phyloP scores from a whole-genome alignment of 371 early-diverging fungal species.

The Mortierella sp. region DNA sequence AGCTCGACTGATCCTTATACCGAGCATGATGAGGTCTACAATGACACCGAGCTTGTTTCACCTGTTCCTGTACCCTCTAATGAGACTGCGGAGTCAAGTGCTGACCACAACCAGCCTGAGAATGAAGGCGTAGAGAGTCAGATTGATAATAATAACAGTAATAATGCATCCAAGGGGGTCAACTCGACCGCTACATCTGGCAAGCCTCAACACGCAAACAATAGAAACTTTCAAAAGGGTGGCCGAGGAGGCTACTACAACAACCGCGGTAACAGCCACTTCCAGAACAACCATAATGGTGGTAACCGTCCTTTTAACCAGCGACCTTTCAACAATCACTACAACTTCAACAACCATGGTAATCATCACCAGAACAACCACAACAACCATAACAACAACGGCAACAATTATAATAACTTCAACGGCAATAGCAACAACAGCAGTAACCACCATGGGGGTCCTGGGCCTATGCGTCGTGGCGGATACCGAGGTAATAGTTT shows the following conservation, averaged over 20 bases:
- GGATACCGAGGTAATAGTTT: slow-evolving; percentile 50
- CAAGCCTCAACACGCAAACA: slow-evolving; percentile 13
- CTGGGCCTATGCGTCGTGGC: slow-evolving; percentile 50
- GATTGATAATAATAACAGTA: background rate
- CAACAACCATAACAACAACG: slow-evolving; percentile 10
- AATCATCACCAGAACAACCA: slow-evolving; percentile 12
- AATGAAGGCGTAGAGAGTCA: slow-evolving; percentile 11
- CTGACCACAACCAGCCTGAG: slow-evolving; percentile 1
- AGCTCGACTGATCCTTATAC: slow-evolving; percentile 29
- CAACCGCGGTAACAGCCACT: slow-evolving; percentile 15
- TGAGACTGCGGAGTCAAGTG: slow-evolving; percentile 8
- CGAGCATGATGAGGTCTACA: slow-evolving; percentile 25
- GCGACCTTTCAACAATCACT: slow-evolving; percentile 20
- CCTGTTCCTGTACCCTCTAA: slow-evolving; percentile 19
- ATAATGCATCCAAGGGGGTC: slow-evolving; percentile 1
- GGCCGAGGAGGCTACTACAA: slow-evolving; percentile 31
- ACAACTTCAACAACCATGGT: slow-evolving; percentile 18
- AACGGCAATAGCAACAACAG: slow-evolving; percentile 11
- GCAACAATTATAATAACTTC: slow-evolving; percentile 7
- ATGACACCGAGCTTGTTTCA: slow-evolving; percentile 32
- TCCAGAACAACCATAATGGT: slow-evolving; percentile 25
- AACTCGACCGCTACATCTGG: background rate
- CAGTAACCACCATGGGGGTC: slow-evolving; percentile 28
- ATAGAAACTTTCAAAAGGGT: slow-evolving; percentile 22
- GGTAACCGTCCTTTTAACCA: slow-evolving; percentile 26